phyloP scores from a whole-genome alignment of 2,329 filamentous ascomycete species.

The Cladophialophora immunda region DNA sequence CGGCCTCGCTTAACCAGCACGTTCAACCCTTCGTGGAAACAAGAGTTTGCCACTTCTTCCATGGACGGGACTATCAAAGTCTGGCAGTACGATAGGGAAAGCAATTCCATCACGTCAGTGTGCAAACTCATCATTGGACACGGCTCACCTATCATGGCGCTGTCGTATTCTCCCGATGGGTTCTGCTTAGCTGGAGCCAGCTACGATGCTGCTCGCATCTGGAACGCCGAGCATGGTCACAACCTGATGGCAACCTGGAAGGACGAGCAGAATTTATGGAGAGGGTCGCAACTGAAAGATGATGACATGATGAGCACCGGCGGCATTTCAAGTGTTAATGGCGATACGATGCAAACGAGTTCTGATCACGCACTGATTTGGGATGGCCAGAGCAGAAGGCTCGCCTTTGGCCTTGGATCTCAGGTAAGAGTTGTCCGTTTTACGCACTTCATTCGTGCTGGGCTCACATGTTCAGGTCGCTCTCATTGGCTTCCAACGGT shows the following conservation, averaged over 20 bases:
- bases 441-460: neutral
- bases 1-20: conserved; percentile 41
- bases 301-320: conserved; percentile 43
- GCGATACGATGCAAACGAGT: conserved; percentile 39
- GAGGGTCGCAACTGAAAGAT: conserved; percentile 43
- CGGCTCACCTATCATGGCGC: conserved; percentile 49
- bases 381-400: conserved; percentile 63
- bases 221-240: conserved; percentile 57
- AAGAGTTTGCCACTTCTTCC: conserved; percentile 54
- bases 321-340: conserved; percentile 49
- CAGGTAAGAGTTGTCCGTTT: conserved; percentile 50
- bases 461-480: conserved; percentile 37
- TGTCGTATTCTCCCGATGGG: conserved; percentile 58
- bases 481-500: conserved; percentile 41
- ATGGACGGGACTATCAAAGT: conserved; percentile 56
- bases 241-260: conserved; percentile 52
- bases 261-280: conserved; percentile 42
- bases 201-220: conserved; percentile 55
- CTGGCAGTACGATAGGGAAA: conserved; percentile 45
- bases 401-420: conserved; percentile 59
- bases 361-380: conserved; percentile 57
- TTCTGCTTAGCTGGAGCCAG: conserved; percentile 56
- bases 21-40: conserved; percentile 42
- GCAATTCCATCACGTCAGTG: conserved; percentile 29
- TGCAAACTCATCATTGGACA: conserved; percentile 39